phyloP scores from a whole-genome alignment of 108 stramenopile species.

The Cyclotella kingstonii region DNA sequence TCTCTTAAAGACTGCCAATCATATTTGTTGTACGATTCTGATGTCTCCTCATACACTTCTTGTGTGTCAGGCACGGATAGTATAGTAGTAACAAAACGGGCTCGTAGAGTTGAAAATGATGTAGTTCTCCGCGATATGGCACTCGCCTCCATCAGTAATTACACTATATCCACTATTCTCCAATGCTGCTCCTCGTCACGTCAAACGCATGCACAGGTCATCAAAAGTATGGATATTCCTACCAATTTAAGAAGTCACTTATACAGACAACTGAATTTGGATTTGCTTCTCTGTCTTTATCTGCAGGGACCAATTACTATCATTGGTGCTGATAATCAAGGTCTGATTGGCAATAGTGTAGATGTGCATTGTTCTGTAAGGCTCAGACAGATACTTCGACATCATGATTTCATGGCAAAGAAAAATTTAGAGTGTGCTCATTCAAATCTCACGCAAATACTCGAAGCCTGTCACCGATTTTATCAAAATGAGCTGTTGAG shows the following conservation, averaged over 20 bases:
- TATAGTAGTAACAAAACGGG: background rate
- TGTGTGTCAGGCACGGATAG: background rate
- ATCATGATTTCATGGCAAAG: slow-evolving; percentile 1
- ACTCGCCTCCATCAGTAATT: slow-evolving; percentile 11
- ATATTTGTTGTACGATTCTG: background rate
- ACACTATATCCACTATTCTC: slow-evolving; percentile 25
- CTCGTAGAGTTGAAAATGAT: background rate
- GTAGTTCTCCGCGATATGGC: background rate
- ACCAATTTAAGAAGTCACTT: background rate
- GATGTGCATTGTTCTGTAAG: slow-evolving; percentile 26
- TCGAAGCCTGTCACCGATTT: slow-evolving; percentile 20
- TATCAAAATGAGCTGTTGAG: background rate
- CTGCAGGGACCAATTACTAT: slow-evolving; percentile 8
- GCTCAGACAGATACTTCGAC: slow-evolving; percentile 8
- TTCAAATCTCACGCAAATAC: slow-evolving; percentile 3
- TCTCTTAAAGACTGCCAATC: too few species aligned
- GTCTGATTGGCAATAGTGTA: slow-evolving; percentile 20
- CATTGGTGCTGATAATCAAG: slow-evolving; percentile 39
- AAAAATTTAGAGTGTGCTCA: background rate
- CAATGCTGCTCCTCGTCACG: slow-evolving; percentile 3
- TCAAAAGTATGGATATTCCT: background rate
- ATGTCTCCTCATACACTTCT: background rate
- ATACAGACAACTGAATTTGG: background rate
- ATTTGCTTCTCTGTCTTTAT: slow-evolving; percentile 26
- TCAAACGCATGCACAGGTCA: background rate